Evolutionary conservation across 202 grass and related monocot species (phyloP), one percentile per base, ranked within the genome.

Genomic region (Musa balbisiana): DNA sequence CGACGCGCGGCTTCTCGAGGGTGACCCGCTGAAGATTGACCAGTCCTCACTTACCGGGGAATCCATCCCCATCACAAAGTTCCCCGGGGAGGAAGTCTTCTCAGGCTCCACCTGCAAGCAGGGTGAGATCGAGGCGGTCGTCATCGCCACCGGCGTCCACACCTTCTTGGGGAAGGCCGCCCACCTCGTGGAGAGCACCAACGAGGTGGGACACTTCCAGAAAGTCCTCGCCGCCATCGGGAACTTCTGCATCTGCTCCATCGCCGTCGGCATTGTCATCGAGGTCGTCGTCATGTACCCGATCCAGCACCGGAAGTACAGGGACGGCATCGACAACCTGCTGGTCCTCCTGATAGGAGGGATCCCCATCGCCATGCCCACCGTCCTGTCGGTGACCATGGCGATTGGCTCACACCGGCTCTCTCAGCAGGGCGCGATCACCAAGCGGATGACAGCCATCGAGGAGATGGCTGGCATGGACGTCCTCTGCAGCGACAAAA

Each of bases 321-420:
- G 91, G 2, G 87, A 93, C 1, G 91, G 95, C 72, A 99, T 99
- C 14, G 90, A 99, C 79, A 99, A 99, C 74, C 85, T 99, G 20
- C 80, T 99, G 0, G 95, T 99, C 9, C 91, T 99, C 3, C 83
- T 99, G 73, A 99, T 99, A 9, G 91, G 95, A 0, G 91, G 95
- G 12, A 99, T 99, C 51, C 95, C 95, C 0, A 98, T 98, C 77
- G 95, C 95, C 2, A 98, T 98, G 95, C 95, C 95, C 16, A 99
- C 95, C 0, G 91, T 99, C 55, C 83, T 99, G 0, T 99, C 95
- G 0, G 95, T 99, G 13, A 99, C 95, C 22, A 99, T 99, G 95
- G 95, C 95, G 8, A 99, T 99, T 29, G 95, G 95, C 11, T 94
- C 91, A 22, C 95, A 90, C 53, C 68, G 91, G 3, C 80, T 94